Percentiles rank a stretch among this genome's conserved stretches.
phyloP scores from a whole-genome alignment of 805 yeast species.

The Metschnikowia gelsemii region DNA sequence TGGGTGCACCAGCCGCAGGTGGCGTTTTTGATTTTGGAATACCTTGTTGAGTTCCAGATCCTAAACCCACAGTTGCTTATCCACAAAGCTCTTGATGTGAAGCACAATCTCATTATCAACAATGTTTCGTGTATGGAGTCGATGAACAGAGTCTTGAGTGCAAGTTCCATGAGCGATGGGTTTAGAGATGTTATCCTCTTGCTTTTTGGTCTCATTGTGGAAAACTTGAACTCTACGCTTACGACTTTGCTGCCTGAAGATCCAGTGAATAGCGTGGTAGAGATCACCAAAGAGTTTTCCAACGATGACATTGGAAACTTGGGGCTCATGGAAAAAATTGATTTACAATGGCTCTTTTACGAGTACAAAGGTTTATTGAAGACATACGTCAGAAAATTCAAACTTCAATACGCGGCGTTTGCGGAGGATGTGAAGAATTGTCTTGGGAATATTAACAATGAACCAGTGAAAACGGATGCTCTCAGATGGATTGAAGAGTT shows the following conservation, averaged over 20 bases:
- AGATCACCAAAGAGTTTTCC: slow-evolving; percentile 28
- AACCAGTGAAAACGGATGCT: slow-evolving; percentile 19
- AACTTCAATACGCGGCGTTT: slow-evolving; percentile 13
- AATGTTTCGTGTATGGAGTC: slow-evolving; percentile 47
- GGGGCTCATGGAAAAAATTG: slow-evolving; percentile 28
- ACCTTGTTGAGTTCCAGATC: slow-evolving; percentile 40
- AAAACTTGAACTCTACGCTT: slow-evolving; percentile 30
- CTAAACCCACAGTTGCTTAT: slow-evolving; percentile 31
- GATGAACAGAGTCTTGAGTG: slow-evolving; percentile 34
- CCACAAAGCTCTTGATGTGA: slow-evolving; percentile 26
- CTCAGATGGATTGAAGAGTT: slow-evolving; percentile 21
- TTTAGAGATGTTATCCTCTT: slow-evolving; percentile 23
- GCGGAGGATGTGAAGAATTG: slow-evolving; percentile 17
- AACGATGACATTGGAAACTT: slow-evolving; percentile 27
- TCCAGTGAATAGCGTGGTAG: slow-evolving; percentile 23
- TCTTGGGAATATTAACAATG: slow-evolving; percentile 16
- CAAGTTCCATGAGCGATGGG: slow-evolving; percentile 19
- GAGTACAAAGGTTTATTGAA: slow-evolving; percentile 44
- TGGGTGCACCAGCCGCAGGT: slow-evolving; percentile 49
- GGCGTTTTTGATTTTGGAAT: slow-evolving; percentile 42
- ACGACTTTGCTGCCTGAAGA: slow-evolving; percentile 20
- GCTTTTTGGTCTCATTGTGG: slow-evolving; percentile 28
- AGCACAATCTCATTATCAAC: slow-evolving; percentile 35
- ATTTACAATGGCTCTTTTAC: slow-evolving; percentile 42
- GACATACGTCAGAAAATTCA: slow-evolving; percentile 35